phyloP scores from a whole-genome alignment of 2,329 filamentous ascomycete genomes.

The Colletotrichum sp. region DNA sequence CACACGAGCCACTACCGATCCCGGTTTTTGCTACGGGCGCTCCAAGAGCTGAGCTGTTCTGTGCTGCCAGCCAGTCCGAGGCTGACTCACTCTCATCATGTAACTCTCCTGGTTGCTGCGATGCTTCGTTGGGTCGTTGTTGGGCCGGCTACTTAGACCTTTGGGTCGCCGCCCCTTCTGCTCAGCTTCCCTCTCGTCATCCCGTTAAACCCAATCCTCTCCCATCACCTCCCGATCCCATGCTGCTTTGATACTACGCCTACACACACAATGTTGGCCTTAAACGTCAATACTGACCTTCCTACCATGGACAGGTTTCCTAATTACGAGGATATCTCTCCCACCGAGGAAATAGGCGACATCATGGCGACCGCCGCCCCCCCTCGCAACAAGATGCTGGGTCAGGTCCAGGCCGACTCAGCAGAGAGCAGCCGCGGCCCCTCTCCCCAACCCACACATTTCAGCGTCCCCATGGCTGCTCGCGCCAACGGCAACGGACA shows the following conservation, averaged over 20 bases:
- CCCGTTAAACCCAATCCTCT: neutral
- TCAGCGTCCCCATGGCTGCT: slow-evolving; percentile 69
- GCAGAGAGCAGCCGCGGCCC: slow-evolving; percentile 65
- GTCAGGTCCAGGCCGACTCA: slow-evolving; percentile 44
- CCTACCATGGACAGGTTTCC: slow-evolving; percentile 46
- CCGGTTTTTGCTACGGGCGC: slow-evolving; percentile 10
- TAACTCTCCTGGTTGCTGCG: slow-evolving; percentile 17
- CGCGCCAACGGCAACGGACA: slow-evolving; percentile 64
- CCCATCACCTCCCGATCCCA: neutral
- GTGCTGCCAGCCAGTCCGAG: slow-evolving; percentile 1
- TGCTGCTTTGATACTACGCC: neutral
- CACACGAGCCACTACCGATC: neutral
- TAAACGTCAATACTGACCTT: slow-evolving; percentile 46
- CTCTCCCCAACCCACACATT: slow-evolving; percentile 87
- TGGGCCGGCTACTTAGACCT: slow-evolving; percentile 14
- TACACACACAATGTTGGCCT: slow-evolving; percentile 37
- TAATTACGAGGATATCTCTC: slow-evolving; percentile 41
- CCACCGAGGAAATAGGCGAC: slow-evolving; percentile 33
- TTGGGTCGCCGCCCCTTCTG: neutral
- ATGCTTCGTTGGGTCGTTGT: slow-evolving; percentile 2
- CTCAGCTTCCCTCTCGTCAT: neutral
- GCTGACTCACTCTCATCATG: slow-evolving; percentile 17
- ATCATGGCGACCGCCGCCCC: slow-evolving; percentile 37
- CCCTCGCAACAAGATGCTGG: slow-evolving; percentile 45
- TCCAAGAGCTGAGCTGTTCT: slow-evolving; percentile 8